These are phyloP conservation scores for Claviceps humidiphila DNA, from an alignment of 2,329 filamentous ascomycete species.

Conservation along the genomic window DNA sequence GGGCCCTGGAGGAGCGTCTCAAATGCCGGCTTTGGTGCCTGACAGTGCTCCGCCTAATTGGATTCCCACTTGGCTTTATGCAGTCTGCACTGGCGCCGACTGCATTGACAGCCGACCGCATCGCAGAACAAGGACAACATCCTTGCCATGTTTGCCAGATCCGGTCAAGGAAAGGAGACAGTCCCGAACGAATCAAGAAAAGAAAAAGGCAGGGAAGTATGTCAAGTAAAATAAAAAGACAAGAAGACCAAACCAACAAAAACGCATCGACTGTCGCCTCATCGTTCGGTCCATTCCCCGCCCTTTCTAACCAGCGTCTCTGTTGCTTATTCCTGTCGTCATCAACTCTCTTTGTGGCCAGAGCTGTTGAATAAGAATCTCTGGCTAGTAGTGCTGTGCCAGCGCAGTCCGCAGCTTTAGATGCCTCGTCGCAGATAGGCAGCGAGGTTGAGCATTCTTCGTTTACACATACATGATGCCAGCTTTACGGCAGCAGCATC, in stretches of 20 bases:
- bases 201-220: neutral
- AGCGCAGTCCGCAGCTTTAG: neutral
- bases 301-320: neutral
- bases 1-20: neutral
- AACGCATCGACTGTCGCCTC: neutral
- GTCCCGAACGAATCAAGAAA: neutral
- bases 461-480: slow-evolving; percentile 5
- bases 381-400: neutral
- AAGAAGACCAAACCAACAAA: neutral
- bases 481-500: slow-evolving; percentile 1
- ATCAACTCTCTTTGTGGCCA: neutral
- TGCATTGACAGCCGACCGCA: slow-evolving; percentile 5
- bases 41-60: slow-evolving; percentile 1
- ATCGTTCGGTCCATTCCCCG: neutral
- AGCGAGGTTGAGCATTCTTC: neutral
- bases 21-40: neutral
- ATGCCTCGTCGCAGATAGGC: neutral
- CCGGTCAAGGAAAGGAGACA: slow-evolving; percentile 2
- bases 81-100: slow-evolving; percentile 1
- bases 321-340: neutral
- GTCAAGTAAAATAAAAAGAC: neutral
- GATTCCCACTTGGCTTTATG: slow-evolving; percentile 6
- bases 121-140: slow-evolving; percentile 1
- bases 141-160: slow-evolving; percentile 5
- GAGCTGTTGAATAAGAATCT: neutral